phyloP scores from a whole-genome alignment of 1,284 basidiomycete genomes.

The Microbotryomycetes sp. region DNA sequence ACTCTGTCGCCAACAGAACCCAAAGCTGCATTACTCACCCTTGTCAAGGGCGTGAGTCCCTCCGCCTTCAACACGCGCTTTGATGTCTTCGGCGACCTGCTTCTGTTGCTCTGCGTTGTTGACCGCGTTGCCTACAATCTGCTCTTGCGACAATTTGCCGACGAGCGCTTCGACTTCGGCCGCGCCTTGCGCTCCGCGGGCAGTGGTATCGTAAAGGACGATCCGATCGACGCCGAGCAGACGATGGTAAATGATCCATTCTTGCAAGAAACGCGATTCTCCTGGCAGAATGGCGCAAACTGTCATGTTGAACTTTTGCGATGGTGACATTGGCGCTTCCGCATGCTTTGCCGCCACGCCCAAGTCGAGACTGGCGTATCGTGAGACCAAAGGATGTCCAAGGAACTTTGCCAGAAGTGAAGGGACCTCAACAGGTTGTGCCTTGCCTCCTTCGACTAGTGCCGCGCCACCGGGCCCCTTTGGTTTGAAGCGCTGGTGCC shows the following conservation, averaged over 20 bases:
- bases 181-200: constrained; percentile 16
- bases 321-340: neutral
- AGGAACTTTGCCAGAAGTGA: neutral
- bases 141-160: constrained; percentile 12
- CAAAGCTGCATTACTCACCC: neutral
- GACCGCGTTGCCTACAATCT: constrained; percentile 11
- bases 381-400: constrained; percentile 18
- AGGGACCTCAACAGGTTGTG: neutral
- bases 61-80: constrained; percentile 4
- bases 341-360: neutral
- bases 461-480: neutral
- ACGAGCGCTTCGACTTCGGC: constrained; percentile 21
- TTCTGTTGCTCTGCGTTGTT: too few species aligned
- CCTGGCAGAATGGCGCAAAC: constrained; percentile 20
- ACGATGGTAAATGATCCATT: constrained; percentile 24
- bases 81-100: constrained; percentile 24
- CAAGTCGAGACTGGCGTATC: constrained; percentile 7
- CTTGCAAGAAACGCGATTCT: constrained; percentile 16
- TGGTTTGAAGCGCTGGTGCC: constrained; percentile 24
- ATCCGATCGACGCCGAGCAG: constrained; percentile 22
- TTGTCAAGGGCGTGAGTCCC: neutral
- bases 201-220: constrained; percentile 21
- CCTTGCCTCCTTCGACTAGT: neutral
- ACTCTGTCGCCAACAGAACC: too few species aligned
- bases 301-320: constrained; percentile 5